Evolutionary conservation across 106 monocot species (phyloP).

Genomic region (Platanthera guangdongensis): DNA sequence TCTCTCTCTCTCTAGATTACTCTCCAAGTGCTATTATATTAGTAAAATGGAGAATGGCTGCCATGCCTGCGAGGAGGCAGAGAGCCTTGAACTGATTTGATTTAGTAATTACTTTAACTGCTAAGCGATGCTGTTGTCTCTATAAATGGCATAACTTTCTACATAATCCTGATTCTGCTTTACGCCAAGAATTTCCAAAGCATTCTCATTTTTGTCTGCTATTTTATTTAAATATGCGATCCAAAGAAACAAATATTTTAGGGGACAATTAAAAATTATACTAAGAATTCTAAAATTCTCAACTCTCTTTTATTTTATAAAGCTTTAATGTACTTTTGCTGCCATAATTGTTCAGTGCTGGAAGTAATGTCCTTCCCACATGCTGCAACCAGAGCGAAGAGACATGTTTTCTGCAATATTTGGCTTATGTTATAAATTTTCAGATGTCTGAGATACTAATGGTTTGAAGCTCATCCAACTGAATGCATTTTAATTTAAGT

Average conservation of each 20-base stretch:
- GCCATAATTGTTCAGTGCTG: not conserved
- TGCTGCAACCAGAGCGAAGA: not conserved
- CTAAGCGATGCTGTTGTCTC: not conserved
- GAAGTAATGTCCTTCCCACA: not conserved
- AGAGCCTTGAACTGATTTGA: not conserved
- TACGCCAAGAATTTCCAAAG: not conserved
- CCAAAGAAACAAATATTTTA: not conserved
- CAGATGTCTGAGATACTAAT: too few relatives aligned
- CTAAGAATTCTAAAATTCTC: not conserved
- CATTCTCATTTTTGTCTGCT: not conserved
- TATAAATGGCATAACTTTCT: not conserved
- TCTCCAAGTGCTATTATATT: not conserved
- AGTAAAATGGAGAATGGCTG: slow-evolving; percentile 4
- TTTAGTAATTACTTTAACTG: not conserved
- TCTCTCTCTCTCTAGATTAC: not conserved
- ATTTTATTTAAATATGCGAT: not conserved
- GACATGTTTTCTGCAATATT: not conserved
- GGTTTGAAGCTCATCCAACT: too few relatives aligned
- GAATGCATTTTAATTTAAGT: too few relatives aligned
- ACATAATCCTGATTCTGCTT: not conserved
- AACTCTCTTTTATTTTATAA: not conserved
- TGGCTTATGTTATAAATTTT: not conserved
- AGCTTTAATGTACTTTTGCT: not conserved
- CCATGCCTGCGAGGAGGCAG: slow-evolving; percentile 1
- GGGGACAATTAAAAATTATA: not conserved